These are phyloP conservation scores for Hirsutella thompsonii DNA, from an alignment of 2,329 filamentous ascomycete species.

Conservation along the genomic window DNA sequence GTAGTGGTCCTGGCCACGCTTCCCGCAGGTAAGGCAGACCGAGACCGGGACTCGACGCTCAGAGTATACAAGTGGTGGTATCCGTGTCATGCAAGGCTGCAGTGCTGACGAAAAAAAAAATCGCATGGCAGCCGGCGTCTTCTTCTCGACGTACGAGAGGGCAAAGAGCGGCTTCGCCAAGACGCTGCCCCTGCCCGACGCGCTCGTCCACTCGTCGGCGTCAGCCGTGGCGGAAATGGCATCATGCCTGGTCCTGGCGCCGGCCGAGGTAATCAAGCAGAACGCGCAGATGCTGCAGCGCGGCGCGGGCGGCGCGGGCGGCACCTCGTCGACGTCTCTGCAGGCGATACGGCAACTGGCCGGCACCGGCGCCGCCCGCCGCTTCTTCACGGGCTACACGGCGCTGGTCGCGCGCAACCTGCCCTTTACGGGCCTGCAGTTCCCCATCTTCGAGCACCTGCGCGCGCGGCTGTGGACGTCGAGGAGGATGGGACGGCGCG, in stretches of 20 bases:
- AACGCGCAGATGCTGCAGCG: slow-evolving; percentile 71
- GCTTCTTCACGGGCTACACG: slow-evolving; percentile 59
- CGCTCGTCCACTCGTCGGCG: slow-evolving; percentile 59
- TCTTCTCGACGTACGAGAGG: slow-evolving; percentile 83
- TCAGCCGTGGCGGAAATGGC: slow-evolving; percentile 71
- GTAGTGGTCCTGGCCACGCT: slow-evolving; percentile 76
- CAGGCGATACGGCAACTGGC: slow-evolving; percentile 35
- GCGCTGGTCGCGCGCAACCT: slow-evolving; percentile 72
- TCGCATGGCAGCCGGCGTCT: slow-evolving; percentile 26
- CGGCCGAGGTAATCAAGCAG: slow-evolving; percentile 84
- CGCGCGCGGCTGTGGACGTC: slow-evolving; percentile 38
- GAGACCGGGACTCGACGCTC: background rate
- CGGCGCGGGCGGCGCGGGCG: slow-evolving; percentile 8
- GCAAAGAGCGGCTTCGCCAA: slow-evolving; percentile 50
- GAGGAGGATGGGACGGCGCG: slow-evolving; percentile 14
- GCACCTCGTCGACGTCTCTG: slow-evolving; percentile 27
- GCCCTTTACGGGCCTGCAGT: slow-evolving; percentile 79
- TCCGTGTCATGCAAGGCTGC: too few relatives aligned
- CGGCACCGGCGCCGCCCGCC: slow-evolving; percentile 42
- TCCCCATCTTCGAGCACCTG: slow-evolving; percentile 70
- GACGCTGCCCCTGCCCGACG: slow-evolving; percentile 45
- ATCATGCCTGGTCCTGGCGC: slow-evolving; percentile 76
- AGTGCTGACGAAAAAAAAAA: too few relatives aligned
- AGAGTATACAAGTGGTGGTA: background rate
- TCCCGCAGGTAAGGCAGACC: slow-evolving; percentile 54